Base-by-base conservation (phyloP, 2,329 filamentous ascomycete genomes). In the Trichoderma sp. region DNA sequence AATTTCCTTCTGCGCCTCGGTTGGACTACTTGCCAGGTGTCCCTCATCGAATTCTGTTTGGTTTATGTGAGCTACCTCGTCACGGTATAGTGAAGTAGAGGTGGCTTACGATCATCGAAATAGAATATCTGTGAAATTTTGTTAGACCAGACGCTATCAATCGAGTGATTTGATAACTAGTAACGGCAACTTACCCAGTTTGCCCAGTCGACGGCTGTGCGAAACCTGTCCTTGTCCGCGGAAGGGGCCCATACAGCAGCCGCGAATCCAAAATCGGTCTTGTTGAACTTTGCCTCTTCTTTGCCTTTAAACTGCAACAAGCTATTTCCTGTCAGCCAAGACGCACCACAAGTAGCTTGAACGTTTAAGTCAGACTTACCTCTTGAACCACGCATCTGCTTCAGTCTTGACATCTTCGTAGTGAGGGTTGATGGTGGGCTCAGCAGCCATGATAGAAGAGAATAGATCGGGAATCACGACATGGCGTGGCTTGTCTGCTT, bases 401-500 rank as follows among this genome's bases (percentile, higher is more conserved):
- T 51, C 48, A 14, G 26, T 26, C 9, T 51, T 51, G 26, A 24
- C 48, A 30, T 6, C 48, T 30, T 51, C 17, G 28, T 51, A 51
- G 6, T 51, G 48, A 30, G 10, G 48, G 26, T 51, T 51, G n/a
- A 51, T 51, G 15, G 26, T n/a, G n/a, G 48, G 48, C 15, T 51
- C 48, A 2, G n/a, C 26, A 19, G 48, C 9, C 48, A 51, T 51
- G 7, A 51, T 51, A 2, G 48, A 51, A 26, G 48, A 30, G n/a
- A 51, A 51, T 10, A 51, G 12, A 12, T 51, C 48, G n/a, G 48
- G 48, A 51, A 51, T 51, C 48, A 51, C 2, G 48, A 51, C 48
- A 30, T 30, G 17, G 5, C 17, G 15, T 30, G 15, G 48, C 26
- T 7, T 0, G 3, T 51, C 26, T n/a, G 26, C 2, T 30, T 10